A percentile compares a stretch with the other conserved stretches of the same genome.
These are phyloP conservation scores for Pyricularia sp. DNA, from an alignment of 2,329 filamentous ascomycete species.

Conservation along the genomic window DNA sequence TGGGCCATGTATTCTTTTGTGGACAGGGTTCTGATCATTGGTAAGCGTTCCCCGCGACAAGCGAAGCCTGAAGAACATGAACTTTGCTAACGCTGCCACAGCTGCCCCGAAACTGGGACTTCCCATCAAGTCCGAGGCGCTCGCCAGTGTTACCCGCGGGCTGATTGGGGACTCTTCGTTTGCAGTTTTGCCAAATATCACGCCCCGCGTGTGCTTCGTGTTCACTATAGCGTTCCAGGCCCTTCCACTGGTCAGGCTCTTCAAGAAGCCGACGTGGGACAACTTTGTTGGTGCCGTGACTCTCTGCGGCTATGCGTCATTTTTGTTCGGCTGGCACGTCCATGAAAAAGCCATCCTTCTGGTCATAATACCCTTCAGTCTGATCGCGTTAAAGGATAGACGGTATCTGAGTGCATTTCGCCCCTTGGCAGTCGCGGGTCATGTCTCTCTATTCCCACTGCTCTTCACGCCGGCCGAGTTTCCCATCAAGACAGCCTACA, in stretches of 20 bases:
- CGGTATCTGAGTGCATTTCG: constrained; percentile 87
- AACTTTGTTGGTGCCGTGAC: constrained; percentile 84
- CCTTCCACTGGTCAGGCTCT: constrained; percentile 73
- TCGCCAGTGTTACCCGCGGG: constrained; percentile 85
- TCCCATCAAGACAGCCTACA: constrained; percentile 88
- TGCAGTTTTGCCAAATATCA: constrained; percentile 82
- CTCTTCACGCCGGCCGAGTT: constrained; percentile 90
- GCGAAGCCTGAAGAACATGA: neutral
- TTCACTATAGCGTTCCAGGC: constrained; percentile 77
- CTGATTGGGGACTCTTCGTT: constrained; percentile 91
- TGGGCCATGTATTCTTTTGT: constrained; percentile 95
- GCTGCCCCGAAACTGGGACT: constrained; percentile 77
- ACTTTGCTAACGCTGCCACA: constrained; percentile 30
- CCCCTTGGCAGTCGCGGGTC: constrained; percentile 83
- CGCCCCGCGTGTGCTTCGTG: constrained; percentile 68
- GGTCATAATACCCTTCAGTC: constrained; percentile 88
- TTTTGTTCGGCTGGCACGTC: constrained; percentile 97
- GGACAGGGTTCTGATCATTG: constrained; percentile 72
- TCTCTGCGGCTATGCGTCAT: constrained; percentile 90
- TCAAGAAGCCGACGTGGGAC: constrained; percentile 73
- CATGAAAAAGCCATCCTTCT: constrained; percentile 95
- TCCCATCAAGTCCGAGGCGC: constrained; percentile 59
- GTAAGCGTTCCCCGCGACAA: constrained; percentile 37
- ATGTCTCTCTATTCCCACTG: constrained; percentile 90
- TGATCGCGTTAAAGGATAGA: constrained; percentile 82